Conservation (phyloP, 164 flowering plant species). For the Magnolia officinalis region DNA sequence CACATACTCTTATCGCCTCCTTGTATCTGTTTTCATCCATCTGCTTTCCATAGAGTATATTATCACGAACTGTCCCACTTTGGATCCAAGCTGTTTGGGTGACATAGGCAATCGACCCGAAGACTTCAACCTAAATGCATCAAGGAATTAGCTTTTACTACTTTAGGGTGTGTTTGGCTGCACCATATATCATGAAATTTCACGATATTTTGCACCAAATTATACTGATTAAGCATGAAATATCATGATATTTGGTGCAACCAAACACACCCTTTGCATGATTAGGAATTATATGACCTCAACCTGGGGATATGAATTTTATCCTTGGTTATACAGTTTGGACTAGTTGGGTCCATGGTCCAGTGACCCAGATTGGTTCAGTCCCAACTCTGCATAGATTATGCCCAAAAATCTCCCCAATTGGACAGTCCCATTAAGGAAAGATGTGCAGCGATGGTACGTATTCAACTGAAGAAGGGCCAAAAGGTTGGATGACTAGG, state of each 20-base stretch:
- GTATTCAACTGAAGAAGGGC: no score
- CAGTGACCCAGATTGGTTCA: not conserved
- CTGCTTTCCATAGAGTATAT: slow-evolving; percentile 69
- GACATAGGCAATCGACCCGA: slow-evolving; percentile 75
- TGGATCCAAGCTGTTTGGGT: slow-evolving; percentile 90
- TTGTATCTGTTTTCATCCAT: slow-evolving; percentile 60
- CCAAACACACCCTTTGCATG: no score
- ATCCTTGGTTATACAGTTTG: not conserved
- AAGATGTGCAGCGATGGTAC: no score
- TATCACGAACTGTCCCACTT: slow-evolving; percentile 81
- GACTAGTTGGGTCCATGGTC: not conserved
- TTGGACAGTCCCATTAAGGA: not conserved
- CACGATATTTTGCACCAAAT: not conserved
- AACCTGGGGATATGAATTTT: not conserved
- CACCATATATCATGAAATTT: not conserved
- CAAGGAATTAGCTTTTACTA: slow-evolving; percentile 1
- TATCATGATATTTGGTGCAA: not conserved
- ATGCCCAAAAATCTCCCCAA: not conserved
- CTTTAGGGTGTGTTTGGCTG: not conserved
- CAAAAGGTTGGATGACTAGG: not conserved
- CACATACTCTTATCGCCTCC: slow-evolving; percentile 59
- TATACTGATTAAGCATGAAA: no score
- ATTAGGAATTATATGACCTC: not conserved
- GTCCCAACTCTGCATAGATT: not conserved
- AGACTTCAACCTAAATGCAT: slow-evolving; percentile 46